Base-by-base conservation (phyloP, 129 eudicot genomes). In the Ambrosia artemisiifolia region DNA sequence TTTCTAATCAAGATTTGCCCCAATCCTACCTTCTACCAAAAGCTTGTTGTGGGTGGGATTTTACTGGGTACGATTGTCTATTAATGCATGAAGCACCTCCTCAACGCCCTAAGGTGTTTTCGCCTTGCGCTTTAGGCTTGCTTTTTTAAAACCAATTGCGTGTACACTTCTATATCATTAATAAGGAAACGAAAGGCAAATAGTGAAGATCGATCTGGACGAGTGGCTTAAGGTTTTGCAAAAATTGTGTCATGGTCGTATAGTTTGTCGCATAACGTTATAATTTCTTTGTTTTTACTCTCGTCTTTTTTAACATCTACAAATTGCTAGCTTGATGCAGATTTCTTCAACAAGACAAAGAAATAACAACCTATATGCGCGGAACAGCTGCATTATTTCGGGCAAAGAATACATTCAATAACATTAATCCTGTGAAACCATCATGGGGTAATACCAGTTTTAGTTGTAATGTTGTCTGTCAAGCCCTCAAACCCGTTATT, bases 391-490 rank as follows among this genome's bases (percentile, higher is more conserved):
- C 80, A 4, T 50, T 70, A 47, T 54, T 62, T 24, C 76, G 47
- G 68, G 72, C 55, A 4, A 80, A 54, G 69, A 79, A 33, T 65
- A 74, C 61, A 67, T 65, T 87, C 51, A 82, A 60, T 14, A 71
- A 49, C 61, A 47, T 80, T 30, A 24, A 8, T 44, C 82, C 88
- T 13, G 50, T 73, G 7, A 60, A 74, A 78, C 59, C 79, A 54
- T 70, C 85, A 83, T 77, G 82, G 85, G 97, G 95, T 88, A 91
- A 78, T 53, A 67, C 61, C 5, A 59, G 36, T 14, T 62, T n/a
- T 57, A 9, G 48, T 72, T 71, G 16, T 6, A 10, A 43, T 18
- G 19, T 59, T 64, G 34, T 71, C 8, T 65, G 7, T 57, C 3
- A 11, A 33, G 14, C 20, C 16, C 38, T 20, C 28, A 24, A 24